Conservation (phyloP, 306 rosid genomes). For the Senna tora region DNA sequence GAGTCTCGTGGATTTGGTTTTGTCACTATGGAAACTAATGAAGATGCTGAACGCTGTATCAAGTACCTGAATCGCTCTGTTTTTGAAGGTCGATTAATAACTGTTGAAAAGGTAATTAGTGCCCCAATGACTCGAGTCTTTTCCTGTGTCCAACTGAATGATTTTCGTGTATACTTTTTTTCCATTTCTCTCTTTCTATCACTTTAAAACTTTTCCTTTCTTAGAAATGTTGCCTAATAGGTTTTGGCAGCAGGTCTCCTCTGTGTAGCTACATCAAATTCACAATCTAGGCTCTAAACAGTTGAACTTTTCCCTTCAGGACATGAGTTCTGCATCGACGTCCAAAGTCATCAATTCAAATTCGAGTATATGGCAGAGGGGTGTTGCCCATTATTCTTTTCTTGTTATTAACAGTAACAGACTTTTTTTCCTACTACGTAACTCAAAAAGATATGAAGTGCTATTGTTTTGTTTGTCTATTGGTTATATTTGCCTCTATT, state of each 20-base stretch:
- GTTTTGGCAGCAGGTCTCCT: constrained; percentile 60
- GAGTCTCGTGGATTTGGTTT: constrained; percentile 59
- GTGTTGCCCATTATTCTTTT: constrained; percentile 44
- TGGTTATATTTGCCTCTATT: constrained; percentile 35
- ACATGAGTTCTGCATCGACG: constrained; percentile 58
- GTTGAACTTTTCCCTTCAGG: constrained; percentile 47
- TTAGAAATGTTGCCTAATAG: constrained; percentile 52
- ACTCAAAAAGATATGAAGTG: constrained; percentile 34
- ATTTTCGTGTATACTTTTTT: constrained; percentile 12
- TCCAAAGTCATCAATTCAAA: constrained; percentile 48
- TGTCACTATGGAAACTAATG: constrained; percentile 56
- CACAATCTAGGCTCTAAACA: constrained; percentile 56
- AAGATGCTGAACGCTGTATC: constrained; percentile 54
- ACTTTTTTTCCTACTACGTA: constrained; percentile 17
- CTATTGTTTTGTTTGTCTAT: constrained; percentile 32
- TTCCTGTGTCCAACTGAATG: constrained; percentile 1
- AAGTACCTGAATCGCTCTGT: constrained; percentile 50
- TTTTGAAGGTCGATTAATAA: constrained; percentile 53
- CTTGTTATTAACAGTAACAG: constrained; percentile 44
- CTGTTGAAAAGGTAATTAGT: constrained; percentile 57
- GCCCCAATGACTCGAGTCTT: constrained; percentile 9
- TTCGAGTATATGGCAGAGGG: constrained; percentile 52
- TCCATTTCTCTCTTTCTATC: neutral
- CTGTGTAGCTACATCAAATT: constrained; percentile 57
- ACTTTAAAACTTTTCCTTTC: constrained; percentile 20